Conservation (phyloP, 805 yeast species). For the Suhomyces faveliae region DNA sequence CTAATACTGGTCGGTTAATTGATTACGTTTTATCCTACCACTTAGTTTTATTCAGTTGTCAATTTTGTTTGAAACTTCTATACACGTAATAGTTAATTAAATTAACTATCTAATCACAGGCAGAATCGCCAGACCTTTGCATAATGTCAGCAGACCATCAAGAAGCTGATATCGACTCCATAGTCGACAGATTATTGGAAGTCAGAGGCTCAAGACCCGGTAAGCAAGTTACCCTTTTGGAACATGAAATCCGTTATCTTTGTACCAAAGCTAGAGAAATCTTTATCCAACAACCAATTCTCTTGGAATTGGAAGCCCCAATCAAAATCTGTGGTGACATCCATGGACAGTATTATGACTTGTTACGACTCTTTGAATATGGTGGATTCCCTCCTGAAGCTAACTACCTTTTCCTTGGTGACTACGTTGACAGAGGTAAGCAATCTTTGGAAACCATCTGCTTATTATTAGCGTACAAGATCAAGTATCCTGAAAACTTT, state of each 20-base stretch:
- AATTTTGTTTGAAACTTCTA: neutral
- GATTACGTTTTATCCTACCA: neutral
- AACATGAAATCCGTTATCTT: conserved; percentile 89
- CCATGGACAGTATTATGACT: conserved; percentile 97
- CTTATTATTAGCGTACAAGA: conserved; percentile 88
- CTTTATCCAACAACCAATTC: conserved; percentile 94
- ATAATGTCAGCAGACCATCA: conserved; percentile 36
- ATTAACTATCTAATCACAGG: conserved; percentile 4
- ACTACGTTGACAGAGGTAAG: conserved; percentile 97
- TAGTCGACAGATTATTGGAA: conserved; percentile 92
- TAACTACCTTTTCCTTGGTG: conserved; percentile 91
- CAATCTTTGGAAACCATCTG: conserved; percentile 97
- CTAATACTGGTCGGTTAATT: neutral
- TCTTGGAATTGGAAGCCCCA: conserved; percentile 95
- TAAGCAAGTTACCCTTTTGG: conserved; percentile 89
- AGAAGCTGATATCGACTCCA: conserved; percentile 95
- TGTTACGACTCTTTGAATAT: conserved; percentile 91
- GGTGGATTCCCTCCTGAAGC: conserved; percentile 99
- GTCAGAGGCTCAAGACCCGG: conserved; percentile 99
- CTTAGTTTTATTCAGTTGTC: neutral
- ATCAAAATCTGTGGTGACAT: conserved; percentile 97
- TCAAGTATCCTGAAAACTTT: conserved; percentile 97
- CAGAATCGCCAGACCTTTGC: conserved; percentile 7
- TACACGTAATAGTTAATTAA: neutral
- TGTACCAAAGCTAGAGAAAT: conserved; percentile 98